Base-by-base conservation (phyloP, 1,284 basidiomycete genomes). In the Taiwanofungus camphoratus region DNA sequence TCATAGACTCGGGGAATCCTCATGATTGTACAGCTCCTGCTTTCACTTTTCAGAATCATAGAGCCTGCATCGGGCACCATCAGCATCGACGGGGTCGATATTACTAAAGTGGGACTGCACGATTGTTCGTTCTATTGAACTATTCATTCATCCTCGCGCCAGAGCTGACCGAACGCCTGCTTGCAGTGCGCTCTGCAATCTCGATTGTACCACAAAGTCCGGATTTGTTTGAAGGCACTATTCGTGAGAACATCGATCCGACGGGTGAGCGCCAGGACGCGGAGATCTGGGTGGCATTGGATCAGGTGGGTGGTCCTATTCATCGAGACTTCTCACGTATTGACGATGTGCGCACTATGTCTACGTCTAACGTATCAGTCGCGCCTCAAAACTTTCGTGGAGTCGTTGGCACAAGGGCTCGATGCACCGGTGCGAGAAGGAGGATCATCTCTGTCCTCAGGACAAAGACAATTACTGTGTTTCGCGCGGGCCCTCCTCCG, bases 121-220 rank as follows among this genome's bases (percentile, higher is more conserved):
- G 87, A 92, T 52, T 68, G 79, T 82, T 53, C 9, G 46, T 44
- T 15, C 16, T 29, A n/a, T 29, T 68, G 15, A 9, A 31, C 7
- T 36, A 8, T 36, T 33, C 13, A 38, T 36, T n/a, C 41, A 8
- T 30, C 33, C 7, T n/a, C 37, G 32, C 40, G 9, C 39, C 4
- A 13, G n/a, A 18, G 4, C 15, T 20, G n/a, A 21, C 9, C 31
- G 16, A 44, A 31, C 20, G 36, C 13, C 33, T 51, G 45, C 15
- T 35, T 7, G 21, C 46, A 87, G 83, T 87, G 38, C 77, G 85
- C 9, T 85, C 76, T 15, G 69, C 74, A 21, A 78, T 97, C 34
- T 87, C 88, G 4, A 97, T 97, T 58, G 92, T 97, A 20, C 94
- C 95, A 2, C 92, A 95, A 57, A 76, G 70, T 29, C 74, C 86